Conservation (phyloP, 768 basidiomycete genomes). For the Mrakia hoshinonis region DNA sequence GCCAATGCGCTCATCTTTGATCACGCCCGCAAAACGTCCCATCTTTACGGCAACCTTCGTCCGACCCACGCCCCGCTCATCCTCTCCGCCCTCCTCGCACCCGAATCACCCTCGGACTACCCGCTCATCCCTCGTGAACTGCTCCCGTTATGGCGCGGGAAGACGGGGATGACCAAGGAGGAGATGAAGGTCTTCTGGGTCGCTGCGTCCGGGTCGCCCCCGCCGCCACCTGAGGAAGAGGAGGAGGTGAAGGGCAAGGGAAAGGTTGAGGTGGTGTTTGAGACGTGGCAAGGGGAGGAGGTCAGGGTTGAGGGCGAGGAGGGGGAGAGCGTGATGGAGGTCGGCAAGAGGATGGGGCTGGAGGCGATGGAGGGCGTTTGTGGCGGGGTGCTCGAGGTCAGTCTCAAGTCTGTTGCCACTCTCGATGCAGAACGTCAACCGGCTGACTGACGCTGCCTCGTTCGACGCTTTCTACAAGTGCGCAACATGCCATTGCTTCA, state of each 20-base stretch:
- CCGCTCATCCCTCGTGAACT: slow-evolving; percentile 12
- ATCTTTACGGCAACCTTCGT: slow-evolving; percentile 58
- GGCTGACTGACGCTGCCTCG: neutral
- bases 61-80: slow-evolving; percentile 53
- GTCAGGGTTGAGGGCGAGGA: neutral
- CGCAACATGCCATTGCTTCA: slow-evolving; percentile 22
- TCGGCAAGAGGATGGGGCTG: slow-evolving; percentile 26
- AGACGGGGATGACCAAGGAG: slow-evolving; percentile 9
- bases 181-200: neutral
- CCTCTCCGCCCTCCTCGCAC: slow-evolving; percentile 35
- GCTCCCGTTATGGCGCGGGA: slow-evolving; percentile 24
- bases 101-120: neutral
- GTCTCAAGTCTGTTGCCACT: neutral
- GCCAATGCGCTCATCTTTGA: slow-evolving; percentile 41
- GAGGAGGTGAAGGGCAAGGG: neutral
- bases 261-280: slow-evolving; percentile 16
- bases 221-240: neutral
- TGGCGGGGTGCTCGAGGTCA: slow-evolving; percentile 25
- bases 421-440: neutral
- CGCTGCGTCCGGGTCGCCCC: neutral
- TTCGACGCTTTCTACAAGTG: neutral
- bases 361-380: slow-evolving; percentile 26
- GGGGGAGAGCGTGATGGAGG: slow-evolving; percentile 28
- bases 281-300: slow-evolving; percentile 27
- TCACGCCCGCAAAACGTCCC: slow-evolving; percentile 30